phyloP scores from a whole-genome alignment of 225 moss, liverwort and hornwort genomes.

The Asterella californica region DNA sequence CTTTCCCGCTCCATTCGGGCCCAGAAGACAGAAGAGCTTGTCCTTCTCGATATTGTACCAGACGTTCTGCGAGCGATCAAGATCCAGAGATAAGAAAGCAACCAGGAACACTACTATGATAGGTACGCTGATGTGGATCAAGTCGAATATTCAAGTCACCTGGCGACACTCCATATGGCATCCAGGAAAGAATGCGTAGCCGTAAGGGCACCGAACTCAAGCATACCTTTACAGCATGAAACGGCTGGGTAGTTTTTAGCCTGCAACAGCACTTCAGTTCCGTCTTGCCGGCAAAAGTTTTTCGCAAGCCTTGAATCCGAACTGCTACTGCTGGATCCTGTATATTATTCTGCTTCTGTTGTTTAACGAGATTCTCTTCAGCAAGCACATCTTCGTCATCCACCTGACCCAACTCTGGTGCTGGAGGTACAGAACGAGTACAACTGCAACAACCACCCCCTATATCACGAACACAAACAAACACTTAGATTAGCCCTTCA shows the following conservation, averaged over 20 bases:
- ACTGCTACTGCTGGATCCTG: slow-evolving; percentile 74
- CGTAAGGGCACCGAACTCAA: neutral
- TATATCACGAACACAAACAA: slow-evolving; percentile 17
- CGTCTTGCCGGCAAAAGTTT: slow-evolving; percentile 76
- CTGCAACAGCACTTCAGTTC: slow-evolving; percentile 58
- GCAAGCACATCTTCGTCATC: slow-evolving; percentile 75
- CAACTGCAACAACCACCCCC: slow-evolving; percentile 79
- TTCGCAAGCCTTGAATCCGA: slow-evolving; percentile 84
- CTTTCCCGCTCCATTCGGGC: slow-evolving; percentile 96
- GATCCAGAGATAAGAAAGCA: neutral
- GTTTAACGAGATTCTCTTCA: slow-evolving; percentile 68
- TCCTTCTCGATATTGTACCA: slow-evolving; percentile 99
- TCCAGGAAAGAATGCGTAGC: neutral
- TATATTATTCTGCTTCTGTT: slow-evolving; percentile 52
- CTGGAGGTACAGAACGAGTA: slow-evolving; percentile 50
- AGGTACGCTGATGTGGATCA: neutral
- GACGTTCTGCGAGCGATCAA: slow-evolving; percentile 48
- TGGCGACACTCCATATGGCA: neutral
- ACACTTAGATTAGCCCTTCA: neutral
- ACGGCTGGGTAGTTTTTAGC: slow-evolving; percentile 52
- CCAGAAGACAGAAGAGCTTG: slow-evolving; percentile 87
- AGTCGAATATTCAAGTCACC: neutral
- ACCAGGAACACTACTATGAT: neutral
- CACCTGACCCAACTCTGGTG: slow-evolving; percentile 45
- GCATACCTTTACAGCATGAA: slow-evolving; percentile 82